phyloP scores from a whole-genome alignment of 2,329 filamentous ascomycete genomes.

The Pyricularia sp. region DNA sequence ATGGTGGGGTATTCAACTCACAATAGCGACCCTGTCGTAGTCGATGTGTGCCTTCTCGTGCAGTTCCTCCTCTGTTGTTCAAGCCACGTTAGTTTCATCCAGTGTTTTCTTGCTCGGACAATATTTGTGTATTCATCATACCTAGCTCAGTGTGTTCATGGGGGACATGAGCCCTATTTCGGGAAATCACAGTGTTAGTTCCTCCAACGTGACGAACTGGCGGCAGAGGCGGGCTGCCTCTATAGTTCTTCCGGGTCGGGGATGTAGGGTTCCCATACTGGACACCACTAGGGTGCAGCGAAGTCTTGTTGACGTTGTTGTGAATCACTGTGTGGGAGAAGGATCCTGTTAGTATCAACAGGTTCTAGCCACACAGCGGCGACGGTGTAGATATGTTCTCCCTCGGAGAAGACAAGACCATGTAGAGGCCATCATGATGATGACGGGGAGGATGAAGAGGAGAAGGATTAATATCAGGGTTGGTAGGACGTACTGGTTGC shows the following conservation, averaged over 20 bases:
- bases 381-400: background rate
- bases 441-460: background rate
- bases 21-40: conserved; percentile 96
- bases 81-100: background rate
- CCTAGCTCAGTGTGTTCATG: conserved; percentile 86
- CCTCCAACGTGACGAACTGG: background rate
- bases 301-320: conserved; percentile 74
- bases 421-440: conserved; percentile 11
- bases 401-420: background rate
- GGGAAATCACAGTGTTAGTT: background rate
- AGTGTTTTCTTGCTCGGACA: background rate
- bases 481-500: conserved; percentile 18
- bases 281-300: conserved; percentile 81
- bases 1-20: conserved; percentile 31
- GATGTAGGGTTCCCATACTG: conserved; percentile 48
- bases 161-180: conserved; percentile 46
- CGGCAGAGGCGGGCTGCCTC: background rate
- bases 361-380: background rate
- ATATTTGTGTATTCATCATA: conserved; percentile 14
- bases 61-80: conserved; percentile 63
- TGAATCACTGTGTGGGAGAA: conserved; percentile 31
- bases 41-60: conserved; percentile 98
- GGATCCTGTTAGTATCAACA: conserved; percentile 3
- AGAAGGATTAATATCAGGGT: background rate
- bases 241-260: background rate